Base-by-base conservation (phyloP, 441 rosid genomes). In the Adansonia madagascariensis region DNA sequence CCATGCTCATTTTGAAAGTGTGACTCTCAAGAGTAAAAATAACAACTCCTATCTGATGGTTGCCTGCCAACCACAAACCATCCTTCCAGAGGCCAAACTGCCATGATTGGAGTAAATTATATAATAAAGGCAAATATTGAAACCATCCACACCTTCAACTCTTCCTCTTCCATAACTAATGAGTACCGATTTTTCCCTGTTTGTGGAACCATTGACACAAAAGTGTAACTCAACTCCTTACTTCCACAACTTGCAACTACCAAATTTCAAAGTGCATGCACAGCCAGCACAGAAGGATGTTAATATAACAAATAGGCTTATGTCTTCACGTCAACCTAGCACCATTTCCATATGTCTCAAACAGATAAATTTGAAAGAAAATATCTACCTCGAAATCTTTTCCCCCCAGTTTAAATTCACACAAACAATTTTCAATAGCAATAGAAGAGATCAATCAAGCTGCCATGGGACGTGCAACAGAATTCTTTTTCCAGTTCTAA, bases 331-430 rank as follows among this genome's bases (percentile, higher is more conserved):
- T 56, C 52, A 55, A 11, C 59, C 66, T 18, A 6, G 46, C 10
- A 64, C 35, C 49, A n/a, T 20, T 22, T 18, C 52, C 60, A 35
- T 74, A 46, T 66, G 11, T 70, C 12, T 78, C 66, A 11, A 10
- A 20, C 11, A 68, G 12, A 57, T n/a, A 24, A 61, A 41, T 4
- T 31, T 60, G 39, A 67, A 76, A 62, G 17, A 15, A 75, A 67
- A 4, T 55, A 75, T 27, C 20, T 78, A 89, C 94, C 94, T 86
- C 85, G 81, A 84, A 77, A 57, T 92, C 90, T 59, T 81, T 84
- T 81, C 81, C 87, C 71, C 86, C 50, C 71, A 43, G 41, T 64
- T 64, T 39, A n/a, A 39, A 8, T 64, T 39, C 49, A 64, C 8
- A n/a, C 12, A 64, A 61, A 64, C 41, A 0, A 64, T 64, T 39